Percentiles rank a stretch among this genome's conserved stretches.
Evolutionary conservation across 2,329 filamentous ascomycete species (phyloP).

Genomic region (Alternaria ethzedia): DNA sequence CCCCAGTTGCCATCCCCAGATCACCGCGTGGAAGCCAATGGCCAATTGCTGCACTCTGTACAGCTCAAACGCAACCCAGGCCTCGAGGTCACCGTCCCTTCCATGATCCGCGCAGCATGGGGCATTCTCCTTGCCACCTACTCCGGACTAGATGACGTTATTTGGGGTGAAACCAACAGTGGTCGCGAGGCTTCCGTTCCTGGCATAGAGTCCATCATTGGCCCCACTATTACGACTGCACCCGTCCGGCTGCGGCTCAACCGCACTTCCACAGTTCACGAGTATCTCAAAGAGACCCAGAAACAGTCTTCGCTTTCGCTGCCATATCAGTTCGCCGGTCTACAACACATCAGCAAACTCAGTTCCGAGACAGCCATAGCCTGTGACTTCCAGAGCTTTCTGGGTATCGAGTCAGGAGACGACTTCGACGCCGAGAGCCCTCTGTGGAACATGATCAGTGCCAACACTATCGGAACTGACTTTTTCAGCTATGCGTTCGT

Average conservation of each 20-base stretch:
- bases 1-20: conserved; percentile 41
- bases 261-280: conserved; percentile 27
- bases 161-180: conserved; percentile 54
- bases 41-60: conserved; percentile 29
- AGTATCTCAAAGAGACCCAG: conserved; percentile 40
- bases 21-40: conserved; percentile 39
- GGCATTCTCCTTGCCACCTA: conserved; percentile 55
- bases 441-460: conserved; percentile 42
- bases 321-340: conserved; percentile 49
- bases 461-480: conserved; percentile 41
- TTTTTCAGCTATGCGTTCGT: conserved; percentile 47
- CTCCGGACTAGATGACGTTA: conserved; percentile 55
- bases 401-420: conserved; percentile 50
- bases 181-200: conserved; percentile 44
- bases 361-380: conserved; percentile 50
- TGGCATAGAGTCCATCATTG: conserved; percentile 49
- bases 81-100: conserved; percentile 44
- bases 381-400: conserved; percentile 56
- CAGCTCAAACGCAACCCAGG: conserved; percentile 24
- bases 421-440: conserved; percentile 35
- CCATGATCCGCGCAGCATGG: conserved; percentile 54
- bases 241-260: conserved; percentile 52
- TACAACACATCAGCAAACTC: conserved; percentile 54
- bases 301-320: conserved; percentile 33
- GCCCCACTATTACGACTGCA: conserved; percentile 51